Percentiles rank a stretch among this genome's conserved stretches.
Conservation (phyloP, 805 yeast species). For the Schwanniomyces sp. region DNA sequence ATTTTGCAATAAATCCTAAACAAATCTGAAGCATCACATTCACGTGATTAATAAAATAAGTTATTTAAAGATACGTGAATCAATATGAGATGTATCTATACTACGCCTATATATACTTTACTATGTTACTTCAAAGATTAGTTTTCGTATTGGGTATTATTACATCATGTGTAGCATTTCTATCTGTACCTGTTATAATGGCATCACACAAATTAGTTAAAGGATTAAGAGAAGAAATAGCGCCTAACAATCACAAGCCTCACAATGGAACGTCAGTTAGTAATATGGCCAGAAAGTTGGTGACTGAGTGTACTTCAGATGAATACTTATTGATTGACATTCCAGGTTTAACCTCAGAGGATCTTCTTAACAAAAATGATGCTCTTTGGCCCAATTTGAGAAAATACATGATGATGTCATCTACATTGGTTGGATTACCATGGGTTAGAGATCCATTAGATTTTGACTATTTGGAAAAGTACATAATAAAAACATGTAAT, state of each 20-base stretch:
- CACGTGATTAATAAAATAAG: background rate
- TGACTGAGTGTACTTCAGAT: slow-evolving; percentile 41
- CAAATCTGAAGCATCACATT: background rate
- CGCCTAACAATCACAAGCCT: slow-evolving; percentile 12
- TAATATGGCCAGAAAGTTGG: slow-evolving; percentile 33
- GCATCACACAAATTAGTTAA: slow-evolving; percentile 41
- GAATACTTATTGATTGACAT: slow-evolving; percentile 35
- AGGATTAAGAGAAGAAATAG: slow-evolving; percentile 23
- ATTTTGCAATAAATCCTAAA: slow-evolving; percentile 2
- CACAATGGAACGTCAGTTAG: slow-evolving; percentile 27
- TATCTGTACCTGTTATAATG: slow-evolving; percentile 33
- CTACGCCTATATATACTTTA: background rate
- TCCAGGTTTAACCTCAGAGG: slow-evolving; percentile 36
- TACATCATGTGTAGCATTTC: slow-evolving; percentile 3
- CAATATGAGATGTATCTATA: background rate
- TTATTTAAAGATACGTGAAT: background rate
- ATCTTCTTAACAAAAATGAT: slow-evolving; percentile 27
- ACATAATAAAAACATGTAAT: slow-evolving; percentile 49
- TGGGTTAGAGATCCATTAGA: slow-evolving; percentile 44
- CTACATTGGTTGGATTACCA: slow-evolving; percentile 62
- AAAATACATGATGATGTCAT: slow-evolving; percentile 52
- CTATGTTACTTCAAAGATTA: slow-evolving; percentile 1
- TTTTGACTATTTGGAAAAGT: slow-evolving; percentile 40
- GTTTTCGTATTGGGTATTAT: background rate
- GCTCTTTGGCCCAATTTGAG: slow-evolving; percentile 49